Base-by-base conservation (phyloP, 129 eudicot genomes). In the Silybum marianum region DNA sequence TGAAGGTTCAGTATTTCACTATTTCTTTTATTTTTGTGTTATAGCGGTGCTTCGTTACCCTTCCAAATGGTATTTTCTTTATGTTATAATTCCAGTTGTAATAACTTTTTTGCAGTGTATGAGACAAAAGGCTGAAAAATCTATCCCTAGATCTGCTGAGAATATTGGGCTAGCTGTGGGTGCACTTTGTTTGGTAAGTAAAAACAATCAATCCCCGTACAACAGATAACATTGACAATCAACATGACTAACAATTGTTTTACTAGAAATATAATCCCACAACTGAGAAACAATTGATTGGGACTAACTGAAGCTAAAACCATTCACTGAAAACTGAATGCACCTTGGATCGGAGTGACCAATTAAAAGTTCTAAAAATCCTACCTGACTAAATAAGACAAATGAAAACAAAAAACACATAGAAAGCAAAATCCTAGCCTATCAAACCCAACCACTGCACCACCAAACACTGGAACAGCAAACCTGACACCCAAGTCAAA, bases 91-190 rank as follows among this genome's bases (percentile, higher is more conserved):
- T 71, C 46, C 14, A 42, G 42, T 28, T 16, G 68, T 78, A 46
- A 71, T 71, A 21, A 44, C 80, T 36, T 6, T 54, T 60, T 23
- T 82, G 83, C 98, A 95, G 99, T 78, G 74, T 78, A 75, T 93
- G 84, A 88, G 78, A 82, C 84, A 77, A 79, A 73, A 78, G 66
- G 95, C 98, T 25, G 98, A 93, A 78, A 88, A 88, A 71, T 89
- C 97, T 54, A 87, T 96, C 26, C 99, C 99, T 74, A 88, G 98
- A 58, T 86, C 90, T 78, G 95, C 97, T 66, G 98, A 96, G 86
- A 96, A 91, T 93, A 86, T 91, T 75, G 97, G 93, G 11, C 92
- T 96, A 32, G 95, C 98, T 77, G 74, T 91, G 63, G 99, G 98
- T 48, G 97, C 98, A 71, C 86, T 91, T 78, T 96, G 97, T 87